phyloP scores from a whole-genome alignment of 441 rosid species.

The Populus tomentosa region DNA sequence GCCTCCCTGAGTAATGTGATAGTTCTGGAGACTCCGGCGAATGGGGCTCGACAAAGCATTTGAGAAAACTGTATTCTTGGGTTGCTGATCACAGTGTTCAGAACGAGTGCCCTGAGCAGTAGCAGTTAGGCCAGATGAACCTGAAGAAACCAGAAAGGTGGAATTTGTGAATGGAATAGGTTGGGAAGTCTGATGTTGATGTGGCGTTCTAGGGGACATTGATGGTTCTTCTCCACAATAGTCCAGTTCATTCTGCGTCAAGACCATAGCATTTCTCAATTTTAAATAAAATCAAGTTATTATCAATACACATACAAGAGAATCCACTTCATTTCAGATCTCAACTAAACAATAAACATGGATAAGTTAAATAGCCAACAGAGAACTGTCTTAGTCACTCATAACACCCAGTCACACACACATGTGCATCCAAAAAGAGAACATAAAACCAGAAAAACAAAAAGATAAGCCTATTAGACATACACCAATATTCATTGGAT shows the following conservation, averaged over 20 bases:
- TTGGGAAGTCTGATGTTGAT: slow-evolving; percentile 44
- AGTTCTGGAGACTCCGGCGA: slow-evolving; percentile 67
- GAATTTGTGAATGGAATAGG: slow-evolving; percentile 38
- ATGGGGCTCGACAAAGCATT: slow-evolving; percentile 82
- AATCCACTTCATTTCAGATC: not conserved
- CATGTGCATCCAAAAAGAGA: not conserved
- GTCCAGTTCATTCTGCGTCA: slow-evolving; percentile 67
- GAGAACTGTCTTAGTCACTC: not conserved
- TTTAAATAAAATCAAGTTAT: not conserved
- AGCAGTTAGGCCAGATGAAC: slow-evolving; percentile 37
- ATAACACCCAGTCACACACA: too few relatives aligned
- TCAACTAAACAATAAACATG: not conserved
- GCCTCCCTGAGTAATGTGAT: slow-evolving; percentile 62
- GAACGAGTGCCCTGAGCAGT: slow-evolving; percentile 42
- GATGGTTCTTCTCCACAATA: slow-evolving; percentile 29
- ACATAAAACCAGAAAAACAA: not conserved
- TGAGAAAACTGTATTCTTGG: slow-evolving; percentile 83
- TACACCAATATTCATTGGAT: not conserved
- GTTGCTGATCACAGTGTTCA: slow-evolving; percentile 61
- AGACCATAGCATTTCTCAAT: slow-evolving; percentile 6
- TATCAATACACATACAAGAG: not conserved
- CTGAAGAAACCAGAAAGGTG: slow-evolving; percentile 43
- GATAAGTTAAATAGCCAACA: not conserved
- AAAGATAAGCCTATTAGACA: not conserved
- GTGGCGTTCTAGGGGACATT: slow-evolving; percentile 56